Evolutionary conservation across 2,329 filamentous ascomycete species (phyloP), one percentile per base, ranked within the genome.

Genomic region (Emericellopsis atlantica): DNA sequence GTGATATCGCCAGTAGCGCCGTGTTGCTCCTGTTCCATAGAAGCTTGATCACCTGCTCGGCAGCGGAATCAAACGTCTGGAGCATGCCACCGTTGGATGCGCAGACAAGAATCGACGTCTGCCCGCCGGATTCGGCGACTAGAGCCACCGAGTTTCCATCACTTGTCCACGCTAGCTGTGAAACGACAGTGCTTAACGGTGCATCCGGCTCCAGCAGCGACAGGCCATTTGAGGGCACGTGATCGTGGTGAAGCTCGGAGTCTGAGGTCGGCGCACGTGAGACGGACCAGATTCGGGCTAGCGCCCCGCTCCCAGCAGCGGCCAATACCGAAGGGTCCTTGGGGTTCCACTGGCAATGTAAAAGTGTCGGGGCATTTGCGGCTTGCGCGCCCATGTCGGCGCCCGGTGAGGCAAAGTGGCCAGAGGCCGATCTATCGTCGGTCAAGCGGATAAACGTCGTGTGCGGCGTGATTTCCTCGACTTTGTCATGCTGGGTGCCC

Each of bases 291-390:
- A 81, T 69, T 48, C 76, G 76, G 67, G 76, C 77, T 74, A 81
- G 74, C 62, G 76, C 74, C 67, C 81, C 77, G 58, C 75, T 80
- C 53, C 77, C 77, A 65, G 74, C 76, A 67, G 75, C 76, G 60
- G 76, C 77, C 68, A 81, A 67, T 61, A 78, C 65, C 45, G 70
- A 74, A 58, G 76, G 72, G 65, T 81, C 70, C 60, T 58, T 67
- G 50, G 77, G 77, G 66, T 74, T 79, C 74, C 76, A 81, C 67
- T 79, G 74, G 70, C 76, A 80, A 60, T 79, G 75, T 64, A 81
- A 68, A 59, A 81, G 62, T 53, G 79, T 69, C 55, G 76, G 74
- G 60, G 67, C 65, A 52, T 69, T 73, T 54, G 75, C 70, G 46
- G 54, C 52, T 45, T 59, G 56, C 42, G 51, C 34, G 33, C 49